Conservation (phyloP, 805 yeast species). For the Ogataea pilisensis region DNA sequence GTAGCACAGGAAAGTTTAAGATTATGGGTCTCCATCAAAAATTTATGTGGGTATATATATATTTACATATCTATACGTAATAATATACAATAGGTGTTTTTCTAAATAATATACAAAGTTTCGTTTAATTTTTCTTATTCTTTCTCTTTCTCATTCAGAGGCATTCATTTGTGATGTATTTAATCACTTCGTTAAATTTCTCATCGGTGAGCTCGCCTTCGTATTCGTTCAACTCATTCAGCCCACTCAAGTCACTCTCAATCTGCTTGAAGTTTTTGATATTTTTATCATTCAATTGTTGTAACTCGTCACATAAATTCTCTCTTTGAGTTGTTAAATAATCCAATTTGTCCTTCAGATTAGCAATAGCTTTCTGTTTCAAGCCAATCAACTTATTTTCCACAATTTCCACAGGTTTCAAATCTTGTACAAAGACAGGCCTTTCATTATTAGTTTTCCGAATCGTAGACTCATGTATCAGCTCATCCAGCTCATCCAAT, state of each 20-base stretch:
- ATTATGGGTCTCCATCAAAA: too few species aligned
- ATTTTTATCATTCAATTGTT: slow-evolving; percentile 7
- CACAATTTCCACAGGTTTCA: slow-evolving; percentile 22
- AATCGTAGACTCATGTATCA: slow-evolving; percentile 37
- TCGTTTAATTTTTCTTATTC: neutral
- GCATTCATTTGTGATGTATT: slow-evolving; percentile 16
- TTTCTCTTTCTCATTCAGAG: slow-evolving; percentile 1
- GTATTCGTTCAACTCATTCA: slow-evolving; percentile 14
- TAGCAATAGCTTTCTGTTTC: slow-evolving; percentile 12
- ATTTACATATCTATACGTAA: too few species aligned
- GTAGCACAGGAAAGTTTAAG: too few species aligned
- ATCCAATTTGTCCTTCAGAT: slow-evolving; percentile 13
- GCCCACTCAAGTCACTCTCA: slow-evolving; percentile 7
- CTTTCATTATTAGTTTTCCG: slow-evolving; percentile 10
- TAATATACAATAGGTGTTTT: too few species aligned
- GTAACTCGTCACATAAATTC: slow-evolving; percentile 9
- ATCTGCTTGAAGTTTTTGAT: slow-evolving; percentile 7
- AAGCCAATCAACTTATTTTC: slow-evolving; percentile 13
- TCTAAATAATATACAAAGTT: neutral
- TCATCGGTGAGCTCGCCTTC: slow-evolving; percentile 14
- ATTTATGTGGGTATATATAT: too few species aligned
- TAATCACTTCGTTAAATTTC: slow-evolving; percentile 14
- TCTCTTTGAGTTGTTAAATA: slow-evolving; percentile 13
- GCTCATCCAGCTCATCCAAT: slow-evolving; percentile 44
- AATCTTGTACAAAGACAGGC: slow-evolving; percentile 13